Percentiles rank a stretch among this genome's conserved stretches.
These are phyloP conservation scores for Batkoa obscura DNA, from an alignment of 371 early-diverging fungal species.

Conservation along the genomic window DNA sequence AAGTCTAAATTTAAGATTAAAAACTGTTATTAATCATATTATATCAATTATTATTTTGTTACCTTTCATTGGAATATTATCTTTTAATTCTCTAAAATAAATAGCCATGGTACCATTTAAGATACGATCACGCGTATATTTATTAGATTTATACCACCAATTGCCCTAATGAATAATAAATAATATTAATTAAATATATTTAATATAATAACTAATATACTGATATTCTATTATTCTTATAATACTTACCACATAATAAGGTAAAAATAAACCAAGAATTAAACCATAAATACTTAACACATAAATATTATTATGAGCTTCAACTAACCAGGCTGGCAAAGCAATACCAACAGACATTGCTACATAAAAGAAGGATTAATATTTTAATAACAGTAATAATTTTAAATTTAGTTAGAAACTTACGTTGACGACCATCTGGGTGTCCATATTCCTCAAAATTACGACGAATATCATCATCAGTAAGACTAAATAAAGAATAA, in stretches of 20 bases:
- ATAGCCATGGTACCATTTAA: slow-evolving; percentile 71
- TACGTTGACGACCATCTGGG: slow-evolving; percentile 79
- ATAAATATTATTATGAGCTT: slow-evolving; percentile 51
- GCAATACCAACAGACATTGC: slow-evolving; percentile 85
- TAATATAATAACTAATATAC: neutral
- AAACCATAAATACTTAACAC: slow-evolving; percentile 65
- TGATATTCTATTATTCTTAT: neutral
- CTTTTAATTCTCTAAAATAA: slow-evolving; percentile 77
- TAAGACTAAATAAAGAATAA: slow-evolving; percentile 30
- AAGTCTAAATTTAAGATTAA: slow-evolving; percentile 13
- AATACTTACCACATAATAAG: slow-evolving; percentile 48
- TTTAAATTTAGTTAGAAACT: neutral
- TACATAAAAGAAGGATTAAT: neutral
- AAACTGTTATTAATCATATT: neutral
- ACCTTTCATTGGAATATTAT: slow-evolving; percentile 25
- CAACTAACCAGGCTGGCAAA: slow-evolving; percentile 75
- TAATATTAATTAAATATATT: neutral
- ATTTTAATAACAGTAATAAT: neutral
- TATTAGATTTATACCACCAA: slow-evolving; percentile 88
- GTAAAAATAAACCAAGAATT: slow-evolving; percentile 75
- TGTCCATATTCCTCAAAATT: slow-evolving; percentile 91
- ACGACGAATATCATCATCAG: slow-evolving; percentile 72
- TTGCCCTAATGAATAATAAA: slow-evolving; percentile 21
- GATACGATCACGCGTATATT: slow-evolving; percentile 74
- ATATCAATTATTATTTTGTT: neutral